phyloP scores from a whole-genome alignment of 768 basidiomycete genomes.

The Cystobasidiopsis lactophilus region DNA sequence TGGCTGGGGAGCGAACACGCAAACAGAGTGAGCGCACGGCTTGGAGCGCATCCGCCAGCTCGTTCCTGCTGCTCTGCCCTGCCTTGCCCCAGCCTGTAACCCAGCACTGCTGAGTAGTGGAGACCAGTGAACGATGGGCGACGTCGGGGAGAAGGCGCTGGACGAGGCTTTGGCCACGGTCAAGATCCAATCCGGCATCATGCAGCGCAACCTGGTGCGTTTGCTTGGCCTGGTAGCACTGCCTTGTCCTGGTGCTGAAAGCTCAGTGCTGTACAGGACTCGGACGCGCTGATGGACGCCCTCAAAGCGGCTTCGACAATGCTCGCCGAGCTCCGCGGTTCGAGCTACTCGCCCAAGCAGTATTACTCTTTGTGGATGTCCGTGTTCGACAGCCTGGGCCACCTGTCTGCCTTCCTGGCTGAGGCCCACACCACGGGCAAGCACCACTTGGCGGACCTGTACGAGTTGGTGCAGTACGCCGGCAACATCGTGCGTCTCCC shows the following conservation, averaged over 20 bases:
- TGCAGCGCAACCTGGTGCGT: slow-evolving; percentile 17
- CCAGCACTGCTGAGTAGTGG: no score
- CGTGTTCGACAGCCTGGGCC: slow-evolving; percentile 85
- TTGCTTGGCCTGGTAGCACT: neutral
- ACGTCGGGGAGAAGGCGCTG: no score
- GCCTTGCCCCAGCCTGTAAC: no score
- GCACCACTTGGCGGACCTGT: slow-evolving; percentile 93
- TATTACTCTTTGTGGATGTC: slow-evolving; percentile 99
- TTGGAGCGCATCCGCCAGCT: no score
- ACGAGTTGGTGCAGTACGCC: slow-evolving; percentile 98
- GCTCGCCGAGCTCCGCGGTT: slow-evolving; percentile 87
- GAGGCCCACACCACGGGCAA: slow-evolving; percentile 77
- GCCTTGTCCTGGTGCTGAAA: neutral
- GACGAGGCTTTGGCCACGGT: slow-evolving; percentile 6
- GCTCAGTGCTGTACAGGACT: slow-evolving; percentile 35
- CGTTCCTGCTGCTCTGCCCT: no score
- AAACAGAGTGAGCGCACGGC: no score
- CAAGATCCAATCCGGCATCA: slow-evolving; percentile 12
- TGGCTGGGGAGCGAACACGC: no score
- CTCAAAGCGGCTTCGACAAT: slow-evolving; percentile 91
- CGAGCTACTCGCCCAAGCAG: slow-evolving; percentile 80
- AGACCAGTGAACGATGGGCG: no score
- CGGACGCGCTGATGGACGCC: slow-evolving; percentile 95
- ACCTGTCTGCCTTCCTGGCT: slow-evolving; percentile 86
- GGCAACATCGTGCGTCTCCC: slow-evolving; percentile 46